Percentiles rank a stretch among this genome's conserved stretches.
Conservation (phyloP, 2,329 filamentous ascomycete species). For the Tolypocladium tropicale region DNA sequence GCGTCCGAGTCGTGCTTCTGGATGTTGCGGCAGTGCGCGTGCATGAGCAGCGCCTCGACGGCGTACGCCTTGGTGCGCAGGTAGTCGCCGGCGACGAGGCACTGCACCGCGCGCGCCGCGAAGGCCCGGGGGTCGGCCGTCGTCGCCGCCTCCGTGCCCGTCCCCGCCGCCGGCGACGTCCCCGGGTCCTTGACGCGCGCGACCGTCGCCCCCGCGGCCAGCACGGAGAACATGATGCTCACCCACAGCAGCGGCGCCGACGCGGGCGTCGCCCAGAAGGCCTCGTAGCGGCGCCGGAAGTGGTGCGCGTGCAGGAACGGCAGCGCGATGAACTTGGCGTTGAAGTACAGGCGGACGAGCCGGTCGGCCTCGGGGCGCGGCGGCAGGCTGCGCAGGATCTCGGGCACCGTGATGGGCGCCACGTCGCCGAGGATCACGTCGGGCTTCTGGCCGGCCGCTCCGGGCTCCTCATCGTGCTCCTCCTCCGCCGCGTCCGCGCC, state of each 20-base stretch:
- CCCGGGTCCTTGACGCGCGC: conserved; percentile 17
- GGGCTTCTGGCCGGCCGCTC: conserved; percentile 7
- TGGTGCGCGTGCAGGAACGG: conserved; percentile 30
- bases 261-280: conserved; percentile 32
- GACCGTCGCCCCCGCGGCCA: conserved; percentile 29
- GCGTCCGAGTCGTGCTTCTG: conserved; percentile 30
- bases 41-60: conserved; percentile 38
- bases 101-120: conserved; percentile 29
- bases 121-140: conserved; percentile 17
- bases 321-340: conserved; percentile 24
- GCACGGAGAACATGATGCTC: conserved; percentile 38
- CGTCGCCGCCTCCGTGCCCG: background rate
- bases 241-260: conserved; percentile 35
- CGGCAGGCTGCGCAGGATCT: conserved; percentile 23
- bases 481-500: conserved; percentile 7
- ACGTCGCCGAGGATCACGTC: conserved; percentile 23
- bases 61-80: conserved; percentile 32
- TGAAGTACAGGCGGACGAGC: conserved; percentile 27
- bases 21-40: conserved; percentile 31
- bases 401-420: conserved; percentile 15
- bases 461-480: too few relatives aligned
- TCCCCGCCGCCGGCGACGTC: background rate
- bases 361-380: conserved; percentile 24
- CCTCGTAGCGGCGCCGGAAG: conserved; percentile 37
- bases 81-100: conserved; percentile 37